phyloP scores from a whole-genome alignment of 1,284 basidiomycete genomes.

The Malassezia yamatoensis region DNA sequence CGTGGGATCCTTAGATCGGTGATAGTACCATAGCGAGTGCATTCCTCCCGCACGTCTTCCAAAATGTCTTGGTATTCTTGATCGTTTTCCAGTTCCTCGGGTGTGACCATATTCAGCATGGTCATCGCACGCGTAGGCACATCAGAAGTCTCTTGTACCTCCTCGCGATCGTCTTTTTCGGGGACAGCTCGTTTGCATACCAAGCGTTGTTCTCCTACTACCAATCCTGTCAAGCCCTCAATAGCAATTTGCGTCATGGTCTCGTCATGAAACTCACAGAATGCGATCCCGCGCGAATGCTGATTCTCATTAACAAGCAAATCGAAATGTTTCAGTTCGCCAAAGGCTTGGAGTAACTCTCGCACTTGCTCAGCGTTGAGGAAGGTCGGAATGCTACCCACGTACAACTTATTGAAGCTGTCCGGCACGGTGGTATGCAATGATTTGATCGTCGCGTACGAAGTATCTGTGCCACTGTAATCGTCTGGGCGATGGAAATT shows the following conservation, averaged over 20 bases:
- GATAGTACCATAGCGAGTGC: conserved; percentile 38
- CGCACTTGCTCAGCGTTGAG: conserved; percentile 94
- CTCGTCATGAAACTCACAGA: conserved; percentile 92
- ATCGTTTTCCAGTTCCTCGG: conserved; percentile 83
- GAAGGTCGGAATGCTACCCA: conserved; percentile 88
- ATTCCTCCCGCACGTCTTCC: conserved; percentile 86
- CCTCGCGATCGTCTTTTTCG: conserved; percentile 33
- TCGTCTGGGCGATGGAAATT: conserved; percentile 95
- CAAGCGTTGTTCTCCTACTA: conserved; percentile 87
- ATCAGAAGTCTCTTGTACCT: conserved; percentile 23
- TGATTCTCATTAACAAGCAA: conserved; percentile 73
- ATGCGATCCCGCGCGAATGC: conserved; percentile 81
- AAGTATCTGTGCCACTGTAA: conserved; percentile 72
- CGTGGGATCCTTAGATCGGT: conserved; percentile 42
- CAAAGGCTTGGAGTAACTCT: conserved; percentile 92
- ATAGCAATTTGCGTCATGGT: conserved; percentile 86
- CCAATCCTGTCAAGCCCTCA: conserved; percentile 91
- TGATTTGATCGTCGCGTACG: conserved; percentile 56
- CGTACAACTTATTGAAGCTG: conserved; percentile 93
- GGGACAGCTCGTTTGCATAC: conserved; percentile 78
- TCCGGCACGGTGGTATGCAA: conserved; percentile 95
- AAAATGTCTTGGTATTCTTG: conserved; percentile 85
- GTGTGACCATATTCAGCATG: conserved; percentile 96
- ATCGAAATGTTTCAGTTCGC: conserved; percentile 93
- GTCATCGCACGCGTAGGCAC: conserved; percentile 66